These are phyloP conservation scores for Gnetum montanum DNA, from an alignment of 75 land plant species.

Conservation along the genomic window DNA sequence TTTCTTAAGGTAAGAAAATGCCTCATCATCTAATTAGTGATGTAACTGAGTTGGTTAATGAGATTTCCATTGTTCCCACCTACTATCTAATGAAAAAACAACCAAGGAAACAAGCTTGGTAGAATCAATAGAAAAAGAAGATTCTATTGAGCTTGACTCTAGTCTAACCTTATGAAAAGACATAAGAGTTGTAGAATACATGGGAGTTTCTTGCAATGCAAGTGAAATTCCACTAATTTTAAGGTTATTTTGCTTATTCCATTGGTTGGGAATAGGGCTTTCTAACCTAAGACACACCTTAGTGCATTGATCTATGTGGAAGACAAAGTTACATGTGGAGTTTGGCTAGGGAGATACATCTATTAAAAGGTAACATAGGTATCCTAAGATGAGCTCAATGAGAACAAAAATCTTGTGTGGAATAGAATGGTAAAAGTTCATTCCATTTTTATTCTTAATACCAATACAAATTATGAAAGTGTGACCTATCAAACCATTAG, in stretches of 20 bases:
- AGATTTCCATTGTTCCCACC: slow-evolving; percentile 21
- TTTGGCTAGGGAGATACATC: too few species aligned
- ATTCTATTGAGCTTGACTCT: too few species aligned
- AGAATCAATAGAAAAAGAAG: too few species aligned
- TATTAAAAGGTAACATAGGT: slow-evolving; percentile 50
- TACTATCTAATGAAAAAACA: too few species aligned
- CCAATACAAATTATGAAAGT: slow-evolving; percentile 36
- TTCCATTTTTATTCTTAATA: slow-evolving; percentile 29
- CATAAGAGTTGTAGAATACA: slow-evolving; percentile 31
- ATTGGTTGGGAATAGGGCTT: slow-evolving; percentile 35
- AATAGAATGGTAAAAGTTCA: slow-evolving; percentile 22
- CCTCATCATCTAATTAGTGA: too few species aligned
- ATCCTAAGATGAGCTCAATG: too few species aligned
- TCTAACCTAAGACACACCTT: too few species aligned
- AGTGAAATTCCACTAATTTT: too few species aligned
- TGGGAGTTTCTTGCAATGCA: slow-evolving; percentile 25
- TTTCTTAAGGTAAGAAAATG: slow-evolving; percentile 26
- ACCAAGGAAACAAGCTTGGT: too few species aligned
- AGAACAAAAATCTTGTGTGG: slow-evolving; percentile 20
- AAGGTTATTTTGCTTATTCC: too few species aligned
- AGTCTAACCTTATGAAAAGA: slow-evolving; percentile 31
- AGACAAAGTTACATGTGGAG: too few species aligned
- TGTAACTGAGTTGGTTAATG: slow-evolving; percentile 20
- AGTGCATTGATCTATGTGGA: too few species aligned
- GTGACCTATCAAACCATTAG: slow-evolving; percentile 56